phyloP scores from a whole-genome alignment of 345 rosid species.

The Triadica sebifera region DNA sequence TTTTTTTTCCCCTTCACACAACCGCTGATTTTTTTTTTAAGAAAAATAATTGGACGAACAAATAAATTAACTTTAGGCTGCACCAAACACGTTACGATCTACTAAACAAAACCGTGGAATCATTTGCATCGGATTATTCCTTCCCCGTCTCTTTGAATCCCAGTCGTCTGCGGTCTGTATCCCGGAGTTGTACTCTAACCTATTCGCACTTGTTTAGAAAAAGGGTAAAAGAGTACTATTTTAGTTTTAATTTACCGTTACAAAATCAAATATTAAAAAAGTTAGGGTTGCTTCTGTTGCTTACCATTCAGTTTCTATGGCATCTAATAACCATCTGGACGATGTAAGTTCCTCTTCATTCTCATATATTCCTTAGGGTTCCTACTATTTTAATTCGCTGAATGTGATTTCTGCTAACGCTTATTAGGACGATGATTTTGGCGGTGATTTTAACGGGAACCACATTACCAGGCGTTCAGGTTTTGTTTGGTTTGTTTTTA shows the following conservation, averaged over 20 bases:
- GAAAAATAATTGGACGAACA: too few species aligned
- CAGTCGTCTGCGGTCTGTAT: not conserved
- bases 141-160: not conserved
- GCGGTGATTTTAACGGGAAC: constrained; percentile 62
- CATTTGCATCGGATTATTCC: not conserved
- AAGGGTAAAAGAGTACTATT: not conserved
- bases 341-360: constrained; percentile 37
- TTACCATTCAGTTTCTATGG: constrained; percentile 25
- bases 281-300: constrained; percentile 2
- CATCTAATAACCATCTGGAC: constrained; percentile 50
- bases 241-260: not conserved
- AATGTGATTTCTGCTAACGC: not conserved
- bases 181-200: not conserved
- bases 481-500: constrained; percentile 4
- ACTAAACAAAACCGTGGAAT: not conserved
- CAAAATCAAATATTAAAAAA: not conserved
- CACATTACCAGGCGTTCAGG: constrained; percentile 55
- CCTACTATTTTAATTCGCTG: not conserved
- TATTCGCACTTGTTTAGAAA: too few species aligned
- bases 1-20: too few species aligned
- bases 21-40: too few species aligned
- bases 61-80: too few species aligned
- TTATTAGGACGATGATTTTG: constrained; percentile 82
- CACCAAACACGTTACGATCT: not conserved
- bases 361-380: not conserved